A percentile compares a stretch with the other conserved stretches of the same genome.
Conservation (phyloP, 306 rosid species). For the Crotalaria pallida region DNA sequence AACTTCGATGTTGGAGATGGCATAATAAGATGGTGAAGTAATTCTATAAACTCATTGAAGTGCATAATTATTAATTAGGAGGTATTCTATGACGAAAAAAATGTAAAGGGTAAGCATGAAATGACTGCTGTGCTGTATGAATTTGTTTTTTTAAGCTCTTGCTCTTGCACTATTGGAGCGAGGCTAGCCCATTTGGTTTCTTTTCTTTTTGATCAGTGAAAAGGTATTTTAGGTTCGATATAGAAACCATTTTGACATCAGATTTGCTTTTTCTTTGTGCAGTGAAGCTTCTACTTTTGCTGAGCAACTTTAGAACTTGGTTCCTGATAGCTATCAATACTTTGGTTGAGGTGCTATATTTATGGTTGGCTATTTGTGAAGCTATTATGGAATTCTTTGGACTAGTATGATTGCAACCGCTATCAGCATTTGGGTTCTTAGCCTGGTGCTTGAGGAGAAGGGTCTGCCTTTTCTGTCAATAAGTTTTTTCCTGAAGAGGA, state of each 20-base stretch:
- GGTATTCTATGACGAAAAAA: background rate
- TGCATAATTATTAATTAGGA: background rate
- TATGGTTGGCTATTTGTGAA: background rate
- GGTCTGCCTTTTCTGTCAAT: background rate
- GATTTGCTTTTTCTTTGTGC: background rate
- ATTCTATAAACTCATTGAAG: background rate
- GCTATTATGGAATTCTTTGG: background rate
- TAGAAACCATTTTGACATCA: background rate
- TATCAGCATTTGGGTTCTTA: constrained; percentile 10
- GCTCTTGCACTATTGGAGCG: background rate
- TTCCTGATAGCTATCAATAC: background rate
- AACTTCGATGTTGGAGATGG: background rate
- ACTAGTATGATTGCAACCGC: background rate
- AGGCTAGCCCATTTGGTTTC: background rate
- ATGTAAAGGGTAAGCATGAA: background rate
- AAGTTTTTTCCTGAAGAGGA: background rate
- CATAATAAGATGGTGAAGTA: background rate
- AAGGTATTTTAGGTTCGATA: background rate
- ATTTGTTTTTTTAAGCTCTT: background rate
- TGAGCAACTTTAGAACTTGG: background rate
- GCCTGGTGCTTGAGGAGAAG: background rate
- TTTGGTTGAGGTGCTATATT: background rate
- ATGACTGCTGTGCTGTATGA: background rate
- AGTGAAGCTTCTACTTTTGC: background rate
- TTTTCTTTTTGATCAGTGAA: background rate